Evolutionary conservation across 768 basidiomycete species (phyloP), one percentile per base, ranked within the genome.

Genomic region (Terana coerulea): DNA sequence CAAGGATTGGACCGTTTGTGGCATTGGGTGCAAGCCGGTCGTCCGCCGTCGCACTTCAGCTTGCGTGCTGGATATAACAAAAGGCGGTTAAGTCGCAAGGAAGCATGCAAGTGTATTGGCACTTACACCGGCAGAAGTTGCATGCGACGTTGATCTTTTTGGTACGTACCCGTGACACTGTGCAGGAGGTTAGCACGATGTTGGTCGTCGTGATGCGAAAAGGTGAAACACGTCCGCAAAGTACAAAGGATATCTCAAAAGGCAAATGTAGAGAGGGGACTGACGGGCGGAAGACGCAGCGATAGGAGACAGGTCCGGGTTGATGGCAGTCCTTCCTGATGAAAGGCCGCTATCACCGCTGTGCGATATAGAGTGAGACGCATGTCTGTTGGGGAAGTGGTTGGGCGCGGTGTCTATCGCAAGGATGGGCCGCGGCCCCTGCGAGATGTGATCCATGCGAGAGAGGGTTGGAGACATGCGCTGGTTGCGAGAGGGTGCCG

Each of bases 71-170:
- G 47, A 55, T n/a, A 61, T 58, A 59, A 47, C 44, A 49, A 6
- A 30, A 30, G 47, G 42, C 34, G 47, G 40, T 49, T 22, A 51
- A 54, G 47, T 24, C 35, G 33, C 19, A 61, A 55, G 55, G 41
- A 48, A 51, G 47, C 49, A 35, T n/a, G n/a, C n/a, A n/a, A n/a
- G n/a, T n/a, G n/a, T n/a, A n/a, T n/a, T n/a, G n/a, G 30, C 39
- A 77, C 88, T 71, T 67, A 91, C 90, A 91, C 55, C 90, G 85
- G 72, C 90, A 92, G 67, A 92, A 92, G 67, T 92, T 91, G 73
- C 90, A 92, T 33, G 90, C 90, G 39, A 91, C 88, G 19, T 86
- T 89, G 48, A 91, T 91, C 69, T 92, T 91, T 75, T 90, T 91
- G 48, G 84, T 80, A 51, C 87, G 78, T 58, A 80, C 80, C 58